A percentile compares a stretch with the other conserved stretches of the same genome.
Conservation (phyloP, 2,329 filamentous ascomycete genomes). For the Geosmithia flava region DNA sequence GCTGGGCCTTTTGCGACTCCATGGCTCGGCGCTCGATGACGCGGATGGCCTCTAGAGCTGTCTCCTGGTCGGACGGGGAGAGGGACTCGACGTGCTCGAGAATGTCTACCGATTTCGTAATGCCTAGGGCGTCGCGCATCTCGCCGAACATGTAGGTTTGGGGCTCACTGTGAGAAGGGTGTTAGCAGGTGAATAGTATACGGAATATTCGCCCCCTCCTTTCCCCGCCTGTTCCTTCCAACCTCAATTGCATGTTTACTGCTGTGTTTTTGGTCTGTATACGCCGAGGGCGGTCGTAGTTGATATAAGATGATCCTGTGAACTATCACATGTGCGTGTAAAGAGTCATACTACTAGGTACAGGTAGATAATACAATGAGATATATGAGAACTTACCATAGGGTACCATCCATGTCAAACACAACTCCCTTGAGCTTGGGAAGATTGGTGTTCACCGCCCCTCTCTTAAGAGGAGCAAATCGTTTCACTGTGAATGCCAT, state of each 20-base stretch:
- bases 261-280: no score
- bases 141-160: conserved; percentile 93
- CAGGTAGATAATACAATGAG: neutral
- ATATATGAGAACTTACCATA: conserved; percentile 55
- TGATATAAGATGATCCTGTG: no score
- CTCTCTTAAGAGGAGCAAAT: conserved; percentile 43
- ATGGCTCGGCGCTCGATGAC: conserved; percentile 73
- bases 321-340: no score
- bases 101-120: conserved; percentile 66
- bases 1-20: conserved; percentile 66
- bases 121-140: conserved; percentile 68
- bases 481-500: conserved; percentile 29
- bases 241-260: no score
- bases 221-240: no score
- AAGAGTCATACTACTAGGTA: no score
- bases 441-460: conserved; percentile 13
- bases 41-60: conserved; percentile 63
- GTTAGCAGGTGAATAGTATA: no score
- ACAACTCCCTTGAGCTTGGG: conserved; percentile 49
- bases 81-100: conserved; percentile 76
- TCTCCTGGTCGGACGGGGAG: conserved; percentile 42
- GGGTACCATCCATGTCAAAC: conserved; percentile 91
- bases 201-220: no score
- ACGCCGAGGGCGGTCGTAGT: no score
- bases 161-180: conserved; percentile 50